Evolutionary conservation across 768 basidiomycete genomes (phyloP).

Genomic region (Boletus sensibilis): DNA sequence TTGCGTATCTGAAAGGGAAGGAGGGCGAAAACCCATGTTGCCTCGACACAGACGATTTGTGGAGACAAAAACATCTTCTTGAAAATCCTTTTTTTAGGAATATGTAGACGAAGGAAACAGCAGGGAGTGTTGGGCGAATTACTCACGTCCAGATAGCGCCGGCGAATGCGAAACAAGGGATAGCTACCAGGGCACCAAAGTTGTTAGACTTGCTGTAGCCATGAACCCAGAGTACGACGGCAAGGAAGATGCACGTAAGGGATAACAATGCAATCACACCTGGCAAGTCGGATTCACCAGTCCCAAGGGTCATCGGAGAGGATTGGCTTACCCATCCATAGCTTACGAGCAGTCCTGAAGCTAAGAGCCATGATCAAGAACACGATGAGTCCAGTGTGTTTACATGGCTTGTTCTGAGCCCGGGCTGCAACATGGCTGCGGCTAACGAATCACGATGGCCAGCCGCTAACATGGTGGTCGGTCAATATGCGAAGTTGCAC

Average conservation of each 20-base stretch:
- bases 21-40: conserved; percentile 42
- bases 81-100: conserved; percentile 20
- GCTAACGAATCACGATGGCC: conserved; percentile 7
- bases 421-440: conserved; percentile 4
- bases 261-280: conserved; percentile 40
- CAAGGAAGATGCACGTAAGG: conserved; percentile 34
- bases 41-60: conserved; percentile 50
- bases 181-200: conserved; percentile 41
- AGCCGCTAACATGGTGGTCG: neutral
- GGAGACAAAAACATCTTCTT: conserved; percentile 31
- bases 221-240: conserved; percentile 34
- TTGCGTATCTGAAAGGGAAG: conserved; percentile 53
- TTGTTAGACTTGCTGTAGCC: conserved; percentile 36
- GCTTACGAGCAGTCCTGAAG: conserved; percentile 44
- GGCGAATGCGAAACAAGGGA: conserved; percentile 29
- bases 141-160: conserved; percentile 33
- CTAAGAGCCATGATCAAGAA: conserved; percentile 37
- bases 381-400: no score
- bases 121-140: neutral
- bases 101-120: neutral
- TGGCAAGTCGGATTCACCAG: conserved; percentile 4
- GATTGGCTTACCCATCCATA: conserved; percentile 35
- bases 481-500: neutral
- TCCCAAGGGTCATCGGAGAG: neutral
- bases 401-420: neutral